Base-by-base conservation (phyloP, 176 grass and related monocot genomes). In the Pharus latifolius region DNA sequence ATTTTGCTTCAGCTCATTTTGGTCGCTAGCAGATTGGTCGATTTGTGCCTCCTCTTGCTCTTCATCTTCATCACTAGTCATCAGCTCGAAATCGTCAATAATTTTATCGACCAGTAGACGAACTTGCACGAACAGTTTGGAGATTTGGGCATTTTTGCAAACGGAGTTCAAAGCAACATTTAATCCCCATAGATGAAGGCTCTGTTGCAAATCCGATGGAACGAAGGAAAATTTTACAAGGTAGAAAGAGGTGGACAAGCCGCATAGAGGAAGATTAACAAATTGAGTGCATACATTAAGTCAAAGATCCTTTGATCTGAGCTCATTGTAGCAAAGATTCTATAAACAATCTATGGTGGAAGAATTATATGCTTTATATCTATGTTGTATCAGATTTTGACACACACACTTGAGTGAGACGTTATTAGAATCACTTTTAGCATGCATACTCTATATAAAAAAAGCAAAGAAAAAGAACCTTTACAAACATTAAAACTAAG, bases 361-460 rank as follows among this genome's bases (percentile, higher is more conserved):
- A 99, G 50, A 12, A 88, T 48, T 0, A 25, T 44, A 22, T 91
- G 88, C 43, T 83, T 94, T 76, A 99, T 78, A 68, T 99, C 95
- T 62, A 94, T 65, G 59, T 81, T 91, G 75, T 90, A 92, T 60
- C 88, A 96, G 35, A 87, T 65, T 29, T 76, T 82, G 35, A n/a
- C n/a, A n/a, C n/a, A n/a, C n/a, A n/a, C n/a, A n/a, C n/a, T n/a
- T n/a, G n/a, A n/a, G n/a, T n/a, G n/a, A n/a, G n/a, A n/a, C n/a
- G n/a, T n/a, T n/a, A n/a, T n/a, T n/a, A n/a, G n/a, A n/a, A n/a
- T n/a, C n/a, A n/a, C n/a, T n/a, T n/a, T n/a, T n/a, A n/a, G n/a
- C n/a, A n/a, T n/a, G n/a, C n/a, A n/a, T n/a, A n/a, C n/a, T n/a
- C n/a, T n/a, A n/a, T n/a, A n/a, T n/a, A n/a, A n/a, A n/a, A n/a